Conservation (phyloP, 2,329 filamentous ascomycete genomes). For the Alternaria sp. region DNA sequence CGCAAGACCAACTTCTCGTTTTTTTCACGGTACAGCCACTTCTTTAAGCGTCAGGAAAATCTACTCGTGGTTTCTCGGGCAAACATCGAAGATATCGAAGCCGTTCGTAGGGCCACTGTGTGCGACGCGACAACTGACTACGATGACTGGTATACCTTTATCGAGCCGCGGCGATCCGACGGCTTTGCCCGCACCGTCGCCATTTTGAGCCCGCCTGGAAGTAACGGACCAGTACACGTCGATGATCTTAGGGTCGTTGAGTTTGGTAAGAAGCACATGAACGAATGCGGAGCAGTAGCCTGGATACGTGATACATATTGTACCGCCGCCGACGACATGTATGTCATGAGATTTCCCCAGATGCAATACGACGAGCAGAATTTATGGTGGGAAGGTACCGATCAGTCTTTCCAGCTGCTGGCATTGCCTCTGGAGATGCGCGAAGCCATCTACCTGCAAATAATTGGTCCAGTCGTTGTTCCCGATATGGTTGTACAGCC, state of each 20-base stretch:
- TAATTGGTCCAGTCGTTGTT: slow-evolving; percentile 19
- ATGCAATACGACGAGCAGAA: slow-evolving; percentile 22
- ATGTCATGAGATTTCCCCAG: slow-evolving; percentile 11
- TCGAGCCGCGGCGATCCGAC: neutral
- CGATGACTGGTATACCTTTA: slow-evolving; percentile 17
- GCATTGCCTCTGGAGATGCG: slow-evolving; percentile 25
- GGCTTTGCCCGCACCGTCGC: slow-evolving; percentile 7
- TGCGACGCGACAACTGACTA: neutral
- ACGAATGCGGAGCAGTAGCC: neutral
- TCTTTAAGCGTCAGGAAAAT: slow-evolving; percentile 11
- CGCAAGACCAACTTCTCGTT: slow-evolving; percentile 24
- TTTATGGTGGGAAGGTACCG: slow-evolving; percentile 25
- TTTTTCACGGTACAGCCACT: slow-evolving; percentile 19
- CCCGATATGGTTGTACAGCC: slow-evolving; percentile 8
- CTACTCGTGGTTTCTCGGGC: slow-evolving; percentile 17
- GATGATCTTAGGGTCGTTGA: slow-evolving; percentile 4
- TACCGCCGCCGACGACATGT: slow-evolving; percentile 10
- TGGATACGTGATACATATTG: slow-evolving; percentile 23
- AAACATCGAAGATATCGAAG: neutral
- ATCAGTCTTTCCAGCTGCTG: slow-evolving; percentile 18
- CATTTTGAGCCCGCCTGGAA: neutral
- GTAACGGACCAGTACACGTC: neutral
- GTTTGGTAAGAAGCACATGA: neutral
- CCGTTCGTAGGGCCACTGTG: neutral
- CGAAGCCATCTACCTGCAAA: slow-evolving; percentile 18